Evolutionary conservation across 331 rosid genomes (phyloP), one percentile per base, ranked within the genome.

Genomic region (Quercus phellos): DNA sequence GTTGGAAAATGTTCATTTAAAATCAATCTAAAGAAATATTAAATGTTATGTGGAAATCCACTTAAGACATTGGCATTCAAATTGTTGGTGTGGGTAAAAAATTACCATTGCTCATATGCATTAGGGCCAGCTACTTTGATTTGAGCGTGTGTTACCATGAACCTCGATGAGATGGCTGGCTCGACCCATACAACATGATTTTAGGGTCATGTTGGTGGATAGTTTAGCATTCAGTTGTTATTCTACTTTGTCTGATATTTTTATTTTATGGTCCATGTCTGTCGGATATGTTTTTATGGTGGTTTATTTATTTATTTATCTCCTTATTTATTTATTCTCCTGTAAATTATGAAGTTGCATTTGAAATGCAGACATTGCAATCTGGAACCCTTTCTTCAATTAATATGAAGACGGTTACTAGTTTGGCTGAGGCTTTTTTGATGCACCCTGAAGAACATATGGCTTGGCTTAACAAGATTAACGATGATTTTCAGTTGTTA

Each of bases 361-460:
- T 4, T 34, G 51, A 63, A 63, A 6, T 81, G 51, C 88, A 94
- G 97, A 75, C 74, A 26, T 73, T 11, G 51, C 60, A 77, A 60
- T 64, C 83, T 58, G 92, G 87, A 73, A 75, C 73, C 55, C 83
- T 89, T 24, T 85, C 89, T 78, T 82, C 93, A 38, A 82, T 87
- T 74, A 94, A 92, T 85, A 77, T 86, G 86, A 88, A 79, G 84
- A 84, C 79, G 43, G 72, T 92, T 84, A 77, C 80, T 66, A 82
- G 74, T 83, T 79, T 94, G 97, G 97, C 96, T 19, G 79, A 83
- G 67, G 86, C 79, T 78, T 89, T 92, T 80, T 68, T 68, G 75
- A 78, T 79, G 82, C 81, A 81, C 30, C 89, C 92, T 53, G 85
- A 79, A 74, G 85, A 88, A 60, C 85, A 76, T 72, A 76, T 88